A percentile compares a stretch with the other conserved stretches of the same genome.
Evolutionary conservation across 2,329 filamentous ascomycete species (phyloP).

Genomic region (Orbilia blumenaviensis): DNA sequence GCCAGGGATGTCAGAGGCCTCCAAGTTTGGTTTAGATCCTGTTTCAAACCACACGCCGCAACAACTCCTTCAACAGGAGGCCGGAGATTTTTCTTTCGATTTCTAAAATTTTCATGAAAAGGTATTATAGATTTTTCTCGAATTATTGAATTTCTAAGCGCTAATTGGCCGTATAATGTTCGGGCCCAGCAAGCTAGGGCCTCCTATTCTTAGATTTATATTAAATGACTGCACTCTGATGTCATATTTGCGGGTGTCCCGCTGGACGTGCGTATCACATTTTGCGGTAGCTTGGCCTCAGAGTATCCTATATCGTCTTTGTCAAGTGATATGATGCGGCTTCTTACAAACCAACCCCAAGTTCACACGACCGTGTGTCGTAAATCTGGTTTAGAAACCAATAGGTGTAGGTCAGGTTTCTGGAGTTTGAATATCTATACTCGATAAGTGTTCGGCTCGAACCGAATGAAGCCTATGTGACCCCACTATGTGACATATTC

Average conservation of each 20-base stretch:
- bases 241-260: conserved; percentile 6
- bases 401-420: neutral
- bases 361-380: neutral
- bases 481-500: neutral
- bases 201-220: conserved; percentile 10
- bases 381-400: conserved; percentile 29
- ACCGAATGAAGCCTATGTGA: neutral
- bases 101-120: neutral
- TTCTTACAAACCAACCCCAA: conserved; percentile 3
- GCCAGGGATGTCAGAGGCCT: conserved; percentile 35
- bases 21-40: neutral
- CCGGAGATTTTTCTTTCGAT: neutral
- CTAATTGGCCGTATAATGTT: neutral
- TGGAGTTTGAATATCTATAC: neutral
- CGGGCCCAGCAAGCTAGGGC: neutral
- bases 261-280: too few species aligned
- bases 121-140: too few species aligned
- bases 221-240: neutral
- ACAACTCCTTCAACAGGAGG: conserved; percentile 40
- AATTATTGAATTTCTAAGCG: neutral
- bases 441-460: neutral
- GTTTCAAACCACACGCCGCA: conserved; percentile 7
- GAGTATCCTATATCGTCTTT: too few species aligned
- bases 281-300: too few species aligned
- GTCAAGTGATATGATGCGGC: neutral